Conservation (phyloP, 371 early-diverging fungal genomes). For the Mortierella sp. region DNA sequence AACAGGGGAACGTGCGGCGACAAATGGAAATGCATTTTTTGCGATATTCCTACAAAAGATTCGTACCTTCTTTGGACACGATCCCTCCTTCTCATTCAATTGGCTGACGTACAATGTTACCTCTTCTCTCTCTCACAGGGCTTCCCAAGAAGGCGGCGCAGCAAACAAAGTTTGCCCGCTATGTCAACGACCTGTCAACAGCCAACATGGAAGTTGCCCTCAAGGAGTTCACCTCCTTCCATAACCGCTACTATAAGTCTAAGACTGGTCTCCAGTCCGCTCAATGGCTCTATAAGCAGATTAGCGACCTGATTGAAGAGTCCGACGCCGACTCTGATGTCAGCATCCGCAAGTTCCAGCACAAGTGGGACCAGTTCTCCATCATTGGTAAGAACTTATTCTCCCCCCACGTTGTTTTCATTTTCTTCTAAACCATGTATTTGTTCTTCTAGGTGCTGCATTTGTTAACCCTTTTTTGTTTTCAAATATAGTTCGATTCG, state of each 20-base stretch:
- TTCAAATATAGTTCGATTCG: constrained; percentile 69
- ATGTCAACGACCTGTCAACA: constrained; percentile 72
- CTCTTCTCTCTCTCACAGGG: constrained; percentile 44
- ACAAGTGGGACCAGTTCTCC: constrained; percentile 74
- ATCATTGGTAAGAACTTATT: constrained; percentile 62
- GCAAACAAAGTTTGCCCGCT: constrained; percentile 68
- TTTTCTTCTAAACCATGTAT: too few species aligned
- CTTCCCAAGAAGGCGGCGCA: constrained; percentile 64
- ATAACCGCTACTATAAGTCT: constrained; percentile 92
- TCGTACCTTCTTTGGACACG: too few species aligned
- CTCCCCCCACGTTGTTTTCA: too few species aligned
- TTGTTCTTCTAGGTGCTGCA: too few species aligned
- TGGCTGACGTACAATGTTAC: too few species aligned
- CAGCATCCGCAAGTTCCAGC: constrained; percentile 81
- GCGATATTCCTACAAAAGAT: too few species aligned
- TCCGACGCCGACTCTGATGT: constrained; percentile 66
- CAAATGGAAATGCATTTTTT: too few species aligned
- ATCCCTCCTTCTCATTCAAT: too few species aligned
- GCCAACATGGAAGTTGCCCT: constrained; percentile 75
- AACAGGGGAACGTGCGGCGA: too few species aligned
- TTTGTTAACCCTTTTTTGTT: constrained; percentile 62
- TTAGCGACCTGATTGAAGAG: constrained; percentile 64
- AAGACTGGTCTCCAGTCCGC: constrained; percentile 78
- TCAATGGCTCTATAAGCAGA: constrained; percentile 81
- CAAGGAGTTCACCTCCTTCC: constrained; percentile 82